A percentile compares a stretch with the other conserved stretches of the same genome.
Conservation (phyloP, 2,329 filamentous ascomycete species). For the Sclerotinia minor region DNA sequence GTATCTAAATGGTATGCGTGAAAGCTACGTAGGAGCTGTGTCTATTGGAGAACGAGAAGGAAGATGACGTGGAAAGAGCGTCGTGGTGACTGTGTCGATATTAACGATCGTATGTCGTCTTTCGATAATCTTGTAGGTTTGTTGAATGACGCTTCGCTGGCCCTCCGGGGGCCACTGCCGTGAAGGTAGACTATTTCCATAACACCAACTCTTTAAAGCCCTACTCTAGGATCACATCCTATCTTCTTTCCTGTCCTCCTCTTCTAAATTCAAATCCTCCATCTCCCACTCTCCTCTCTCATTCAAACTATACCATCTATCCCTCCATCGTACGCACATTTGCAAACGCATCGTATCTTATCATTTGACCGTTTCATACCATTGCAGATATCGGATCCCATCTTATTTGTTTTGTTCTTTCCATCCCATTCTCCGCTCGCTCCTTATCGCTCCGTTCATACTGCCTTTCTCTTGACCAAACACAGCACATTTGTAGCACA, state of each 20-base stretch:
- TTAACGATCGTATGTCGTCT: background rate
- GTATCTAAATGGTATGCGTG: background rate
- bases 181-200: background rate
- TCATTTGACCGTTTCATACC: too few species aligned
- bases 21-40: background rate
- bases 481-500: background rate
- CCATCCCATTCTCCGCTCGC: background rate
- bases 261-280: background rate
- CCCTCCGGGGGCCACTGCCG: too few species aligned
- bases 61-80: slow-evolving; percentile 30
- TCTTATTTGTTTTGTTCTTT: too few species aligned
- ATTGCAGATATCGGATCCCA: too few species aligned
- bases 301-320: background rate
- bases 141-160: background rate
- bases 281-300: too few species aligned
- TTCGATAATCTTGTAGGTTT: background rate
- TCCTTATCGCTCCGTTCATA: background rate
- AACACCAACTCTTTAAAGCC: background rate
- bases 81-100: background rate
- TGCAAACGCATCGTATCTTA: background rate
- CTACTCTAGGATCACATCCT: background rate
- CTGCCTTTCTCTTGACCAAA: background rate
- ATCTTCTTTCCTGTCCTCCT: background rate
- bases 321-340: background rate
- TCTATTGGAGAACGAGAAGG: background rate